Evolutionary conservation across 1,284 basidiomycete species (phyloP).

Genomic region (Cutaneotrichosporon sp.): DNA sequence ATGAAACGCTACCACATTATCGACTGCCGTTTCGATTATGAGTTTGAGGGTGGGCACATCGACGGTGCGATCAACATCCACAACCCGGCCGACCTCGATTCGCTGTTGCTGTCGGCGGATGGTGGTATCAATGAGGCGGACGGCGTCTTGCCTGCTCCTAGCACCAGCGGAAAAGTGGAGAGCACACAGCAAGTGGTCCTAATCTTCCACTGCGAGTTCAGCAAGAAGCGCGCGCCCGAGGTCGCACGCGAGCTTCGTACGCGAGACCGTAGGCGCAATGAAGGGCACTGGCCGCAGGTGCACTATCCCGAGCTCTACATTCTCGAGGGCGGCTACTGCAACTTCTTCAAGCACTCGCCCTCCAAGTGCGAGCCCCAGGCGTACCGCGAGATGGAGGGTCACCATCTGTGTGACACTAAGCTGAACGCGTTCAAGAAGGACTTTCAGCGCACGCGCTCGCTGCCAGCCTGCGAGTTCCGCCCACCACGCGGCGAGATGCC

Average conservation of each 20-base stretch:
- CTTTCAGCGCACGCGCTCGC: conserved; percentile 81
- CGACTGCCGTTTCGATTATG: conserved; percentile 97
- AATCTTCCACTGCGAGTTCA: conserved; percentile 98
- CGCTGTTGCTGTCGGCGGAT: conserved; percentile 66
- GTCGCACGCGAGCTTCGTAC: conserved; percentile 91
- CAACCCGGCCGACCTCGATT: conserved; percentile 75
- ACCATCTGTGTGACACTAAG: conserved; percentile 76
- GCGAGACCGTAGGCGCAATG: conserved; percentile 83
- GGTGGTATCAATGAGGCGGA: conserved; percentile 52
- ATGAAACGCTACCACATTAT: conserved; percentile 75
- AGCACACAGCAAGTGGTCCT: conserved; percentile 71
- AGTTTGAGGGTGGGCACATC: conserved; percentile 91
- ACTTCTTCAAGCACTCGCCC: conserved; percentile 71
- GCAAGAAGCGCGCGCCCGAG: conserved; percentile 88
- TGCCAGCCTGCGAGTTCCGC: conserved; percentile 68
- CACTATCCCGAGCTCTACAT: conserved; percentile 98
- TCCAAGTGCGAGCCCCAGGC: conserved; percentile 72
- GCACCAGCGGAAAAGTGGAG: conserved; percentile 70
- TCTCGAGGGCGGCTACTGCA: conserved; percentile 90
- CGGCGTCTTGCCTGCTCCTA: conserved; percentile 65
- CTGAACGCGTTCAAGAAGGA: conserved; percentile 82
- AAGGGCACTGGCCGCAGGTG: conserved; percentile 83
- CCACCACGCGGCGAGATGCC: conserved; percentile 7
- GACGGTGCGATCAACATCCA: conserved; percentile 89
- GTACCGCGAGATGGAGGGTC: conserved; percentile 92